Base-by-base conservation (phyloP, 1,139 yeast species). In the Lodderomyces margitis region DNA sequence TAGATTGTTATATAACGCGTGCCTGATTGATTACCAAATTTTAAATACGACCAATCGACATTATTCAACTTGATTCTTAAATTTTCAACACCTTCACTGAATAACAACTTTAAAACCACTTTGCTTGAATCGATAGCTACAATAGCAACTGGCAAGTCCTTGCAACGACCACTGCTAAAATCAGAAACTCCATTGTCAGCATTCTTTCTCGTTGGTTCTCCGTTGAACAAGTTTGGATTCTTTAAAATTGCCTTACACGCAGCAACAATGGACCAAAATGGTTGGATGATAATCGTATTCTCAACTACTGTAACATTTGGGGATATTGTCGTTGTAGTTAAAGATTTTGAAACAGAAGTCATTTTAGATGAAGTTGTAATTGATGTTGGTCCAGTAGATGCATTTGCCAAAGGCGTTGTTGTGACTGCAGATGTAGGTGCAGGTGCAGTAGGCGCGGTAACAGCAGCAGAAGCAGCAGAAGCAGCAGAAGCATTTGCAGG, bases 181-280 rank as follows among this genome's bases (percentile, higher is more conserved):
- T 7, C 17, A 19, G 14, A 4, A 12, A 39, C 24, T 3, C n/a
- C 24, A 11, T 4, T 19, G 6, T 16, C 20, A 17, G 15, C 24
- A 37, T 54, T 56, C 31, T 60, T 61, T 33, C 42, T 63, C 6
- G 78, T 63, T n/a, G 76, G 70, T 35, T 77, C 74, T 12, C 82
- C 82, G 31, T 78, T 76, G 48, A 75, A 75, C 47, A 75, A 69
- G 35, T 69, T 72, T 12, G 77, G 78, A 35, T 68, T 67, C 16
- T 64, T 64, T 40, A 74, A 62, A 56, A 83, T 73, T 0, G 84
- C 75, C 48, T 78, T 80, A 15, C 76, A 62, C 0, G 86, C 85
- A 4, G 84, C 82, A 6, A 83, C 59, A 44, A 82, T 68, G 0
- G 85, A 71, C 91, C 91, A 83, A 21, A 83, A 58, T 3, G 89